Conservation (phyloP, 2,329 filamentous ascomycete species). For the Colletotrichum sp. region DNA sequence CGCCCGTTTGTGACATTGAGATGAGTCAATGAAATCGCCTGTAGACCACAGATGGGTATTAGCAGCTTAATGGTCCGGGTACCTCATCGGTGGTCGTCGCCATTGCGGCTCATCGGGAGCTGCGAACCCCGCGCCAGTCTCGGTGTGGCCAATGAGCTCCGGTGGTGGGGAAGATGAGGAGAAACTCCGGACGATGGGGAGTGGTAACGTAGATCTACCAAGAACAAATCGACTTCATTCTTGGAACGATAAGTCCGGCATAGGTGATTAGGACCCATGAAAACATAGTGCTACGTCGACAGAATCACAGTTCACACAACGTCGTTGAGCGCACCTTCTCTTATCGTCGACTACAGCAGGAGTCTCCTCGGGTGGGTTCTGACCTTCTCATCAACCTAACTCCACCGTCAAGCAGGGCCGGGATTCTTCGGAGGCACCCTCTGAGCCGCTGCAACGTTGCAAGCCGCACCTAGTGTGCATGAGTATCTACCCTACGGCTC, state of each 20-base stretch:
- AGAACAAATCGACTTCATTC: background rate
- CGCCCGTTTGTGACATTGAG: background rate
- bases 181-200: background rate
- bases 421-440: background rate
- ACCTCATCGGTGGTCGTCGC: background rate
- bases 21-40: background rate
- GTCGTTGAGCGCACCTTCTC: background rate
- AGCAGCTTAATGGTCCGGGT: background rate
- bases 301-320: background rate
- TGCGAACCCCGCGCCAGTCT: background rate
- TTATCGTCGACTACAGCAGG: background rate
- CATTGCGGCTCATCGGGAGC: background rate
- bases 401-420: background rate
- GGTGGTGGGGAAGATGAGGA: background rate
- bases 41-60: background rate
- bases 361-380: background rate
- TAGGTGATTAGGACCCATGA: background rate
- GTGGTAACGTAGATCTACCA: background rate
- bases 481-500: background rate
- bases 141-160: background rate
- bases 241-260: background rate
- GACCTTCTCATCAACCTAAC: background rate
- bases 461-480: background rate
- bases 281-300: background rate
- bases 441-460: slow-evolving; percentile 8